phyloP scores from a whole-genome alignment of 148 eudicot genomes.

The Cornus controversa region DNA sequence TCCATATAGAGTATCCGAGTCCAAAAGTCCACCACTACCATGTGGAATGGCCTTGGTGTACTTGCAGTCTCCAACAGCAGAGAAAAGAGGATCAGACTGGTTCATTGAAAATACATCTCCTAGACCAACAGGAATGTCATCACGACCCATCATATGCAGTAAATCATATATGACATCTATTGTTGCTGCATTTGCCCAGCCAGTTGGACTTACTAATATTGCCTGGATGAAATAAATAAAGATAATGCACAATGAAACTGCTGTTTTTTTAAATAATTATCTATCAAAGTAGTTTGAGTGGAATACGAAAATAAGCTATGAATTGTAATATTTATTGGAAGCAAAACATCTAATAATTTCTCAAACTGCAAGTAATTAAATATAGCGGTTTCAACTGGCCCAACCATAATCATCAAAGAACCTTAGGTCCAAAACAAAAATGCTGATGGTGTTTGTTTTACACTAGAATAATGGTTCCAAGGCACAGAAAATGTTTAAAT shows the following conservation, averaged over 20 bases:
- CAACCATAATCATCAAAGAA: no score
- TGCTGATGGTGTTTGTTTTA: no score
- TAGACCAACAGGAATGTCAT: slow-evolving; percentile 80
- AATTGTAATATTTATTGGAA: neutral
- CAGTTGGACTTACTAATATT: slow-evolving; percentile 74
- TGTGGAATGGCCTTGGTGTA: slow-evolving; percentile 73
- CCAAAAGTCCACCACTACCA: slow-evolving; percentile 84
- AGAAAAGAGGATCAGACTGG: slow-evolving; percentile 50
- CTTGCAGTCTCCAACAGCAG: slow-evolving; percentile 75
- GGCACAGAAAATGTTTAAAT: no score
- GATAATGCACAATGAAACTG: neutral
- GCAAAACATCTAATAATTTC: neutral
- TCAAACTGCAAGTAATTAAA: no score
- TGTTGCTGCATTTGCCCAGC: slow-evolving; percentile 96
- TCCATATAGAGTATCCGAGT: slow-evolving; percentile 87
- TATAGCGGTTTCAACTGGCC: no score
- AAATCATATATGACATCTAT: slow-evolving; percentile 77
- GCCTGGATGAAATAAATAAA: slow-evolving; percentile 42
- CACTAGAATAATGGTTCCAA: no score
- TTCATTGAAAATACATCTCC: slow-evolving; percentile 67
- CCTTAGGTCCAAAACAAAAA: no score
- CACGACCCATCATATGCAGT: slow-evolving; percentile 97
- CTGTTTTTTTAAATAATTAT: neutral
- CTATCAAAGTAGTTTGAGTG: no score
- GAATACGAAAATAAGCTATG: neutral